Evolutionary conservation across 257 asterid genomes (phyloP).

Genomic region (Fraxinus excelsior): DNA sequence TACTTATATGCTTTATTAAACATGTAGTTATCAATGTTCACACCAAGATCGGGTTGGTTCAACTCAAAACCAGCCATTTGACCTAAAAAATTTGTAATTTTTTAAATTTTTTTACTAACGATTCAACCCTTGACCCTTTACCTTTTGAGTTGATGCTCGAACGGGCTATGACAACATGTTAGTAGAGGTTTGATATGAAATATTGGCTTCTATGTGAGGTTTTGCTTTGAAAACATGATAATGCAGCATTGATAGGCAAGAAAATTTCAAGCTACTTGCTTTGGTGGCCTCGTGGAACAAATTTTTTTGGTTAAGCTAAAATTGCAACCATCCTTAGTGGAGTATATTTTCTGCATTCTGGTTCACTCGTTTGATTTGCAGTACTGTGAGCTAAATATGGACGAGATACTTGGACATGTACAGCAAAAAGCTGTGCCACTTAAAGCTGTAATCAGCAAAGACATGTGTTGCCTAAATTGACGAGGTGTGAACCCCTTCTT

Average conservation of each 20-base stretch:
- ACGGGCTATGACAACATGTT: neutral
- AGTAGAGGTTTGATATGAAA: neutral
- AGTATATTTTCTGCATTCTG: neutral
- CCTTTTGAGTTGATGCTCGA: neutral
- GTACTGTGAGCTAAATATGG: neutral
- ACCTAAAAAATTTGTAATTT: neutral
- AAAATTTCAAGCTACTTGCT: neutral
- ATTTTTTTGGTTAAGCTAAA: neutral
- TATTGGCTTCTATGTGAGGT: neutral
- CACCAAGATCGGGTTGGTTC: neutral
- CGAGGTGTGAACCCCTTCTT: neutral
- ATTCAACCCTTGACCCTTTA: neutral
- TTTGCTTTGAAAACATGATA: neutral
- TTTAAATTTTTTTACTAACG: too few species aligned
- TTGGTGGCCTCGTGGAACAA: neutral
- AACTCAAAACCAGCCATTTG: neutral
- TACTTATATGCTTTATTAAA: too few species aligned
- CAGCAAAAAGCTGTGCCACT: neutral
- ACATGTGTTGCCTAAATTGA: neutral
- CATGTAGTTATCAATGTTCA: neutral
- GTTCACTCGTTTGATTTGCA: neutral
- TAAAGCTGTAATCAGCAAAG: neutral
- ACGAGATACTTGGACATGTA: neutral
- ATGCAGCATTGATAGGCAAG: neutral
- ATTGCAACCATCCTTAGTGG: neutral